Percentiles rank a stretch among this genome's conserved stretches.
Conservation (phyloP, 1,139 yeast species). For the Scheffersomyces titani region DNA sequence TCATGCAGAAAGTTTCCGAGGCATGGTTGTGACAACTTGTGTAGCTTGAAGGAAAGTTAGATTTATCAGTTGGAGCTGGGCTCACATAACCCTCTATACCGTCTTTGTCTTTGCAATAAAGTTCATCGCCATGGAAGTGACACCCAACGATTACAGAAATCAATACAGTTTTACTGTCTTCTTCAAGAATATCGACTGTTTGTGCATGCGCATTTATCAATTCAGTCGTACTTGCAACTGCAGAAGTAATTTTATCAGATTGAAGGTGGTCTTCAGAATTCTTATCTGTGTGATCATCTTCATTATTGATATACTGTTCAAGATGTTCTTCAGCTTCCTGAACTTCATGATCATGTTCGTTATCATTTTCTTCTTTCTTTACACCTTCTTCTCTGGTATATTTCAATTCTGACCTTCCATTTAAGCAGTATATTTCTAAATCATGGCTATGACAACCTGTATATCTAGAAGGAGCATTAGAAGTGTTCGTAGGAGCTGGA, state of each 20-base stretch:
- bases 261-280: background rate
- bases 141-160: slow-evolving; percentile 19
- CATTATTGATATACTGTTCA: background rate
- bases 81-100: slow-evolving; percentile 29
- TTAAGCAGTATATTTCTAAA: slow-evolving; percentile 3
- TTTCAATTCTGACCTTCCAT: slow-evolving; percentile 5
- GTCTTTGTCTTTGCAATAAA: slow-evolving; percentile 23
- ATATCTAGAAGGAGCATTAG: slow-evolving; percentile 16
- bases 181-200: no score
- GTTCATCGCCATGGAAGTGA: slow-evolving; percentile 27
- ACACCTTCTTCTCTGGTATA: slow-evolving; percentile 1
- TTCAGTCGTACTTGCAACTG: background rate
- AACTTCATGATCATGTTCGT: background rate
- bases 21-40: slow-evolving; percentile 32
- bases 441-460: slow-evolving; percentile 6
- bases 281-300: background rate
- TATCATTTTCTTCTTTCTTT: background rate
- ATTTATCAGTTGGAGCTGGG: slow-evolving; percentile 24
- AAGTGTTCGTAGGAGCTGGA: slow-evolving; percentile 24
- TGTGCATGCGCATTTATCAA: no score
- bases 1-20: slow-evolving; percentile 22
- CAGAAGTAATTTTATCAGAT: background rate
- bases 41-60: slow-evolving; percentile 20
- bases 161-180: background rate
- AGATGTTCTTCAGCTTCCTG: background rate